phyloP scores from a whole-genome alignment of 192 early-diverging fungal genomes.

The Coemansia sp. region DNA sequence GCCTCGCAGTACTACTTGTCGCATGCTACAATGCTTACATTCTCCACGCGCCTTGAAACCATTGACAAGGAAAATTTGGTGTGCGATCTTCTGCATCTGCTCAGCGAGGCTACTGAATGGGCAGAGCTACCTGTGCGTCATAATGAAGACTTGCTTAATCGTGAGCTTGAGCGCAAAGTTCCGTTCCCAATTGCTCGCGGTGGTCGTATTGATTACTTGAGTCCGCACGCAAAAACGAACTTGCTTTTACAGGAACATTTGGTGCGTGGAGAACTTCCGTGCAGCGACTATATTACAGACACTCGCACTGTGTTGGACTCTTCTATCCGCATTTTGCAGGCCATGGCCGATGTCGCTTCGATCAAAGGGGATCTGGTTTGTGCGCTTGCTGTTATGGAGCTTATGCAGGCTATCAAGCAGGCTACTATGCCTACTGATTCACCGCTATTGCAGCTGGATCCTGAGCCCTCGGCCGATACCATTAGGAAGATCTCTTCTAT shows the following conservation, averaged over 20 bases:
- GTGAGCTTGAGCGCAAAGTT: conserved; percentile 71
- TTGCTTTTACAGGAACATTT: conserved; percentile 89
- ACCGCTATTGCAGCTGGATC: conserved; percentile 61
- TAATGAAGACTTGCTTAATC: conserved; percentile 91
- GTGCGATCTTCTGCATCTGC: conserved; percentile 69
- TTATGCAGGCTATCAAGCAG: conserved; percentile 93
- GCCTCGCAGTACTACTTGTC: conserved; percentile 92
- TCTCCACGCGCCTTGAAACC: conserved; percentile 59
- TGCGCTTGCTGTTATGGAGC: conserved; percentile 71
- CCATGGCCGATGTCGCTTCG: conserved; percentile 90
- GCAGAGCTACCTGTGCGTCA: conserved; percentile 90
- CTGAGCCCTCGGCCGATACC: conserved; percentile 49
- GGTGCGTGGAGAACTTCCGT: conserved; percentile 74
- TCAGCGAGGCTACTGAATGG: conserved; percentile 86
- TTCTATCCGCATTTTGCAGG: conserved; percentile 86
- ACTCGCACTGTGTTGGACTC: conserved; percentile 88
- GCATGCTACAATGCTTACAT: conserved; percentile 73
- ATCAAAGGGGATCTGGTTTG: conserved; percentile 64
- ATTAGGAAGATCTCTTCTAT: conserved; percentile 1
- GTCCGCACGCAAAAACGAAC: conserved; percentile 88
- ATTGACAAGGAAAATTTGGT: conserved; percentile 51
- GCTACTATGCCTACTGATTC: conserved; percentile 80
- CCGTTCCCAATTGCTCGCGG: conserved; percentile 61
- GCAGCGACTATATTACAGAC: conserved; percentile 90
- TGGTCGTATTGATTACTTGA: conserved; percentile 61